A percentile compares a stretch with the other conserved stretches of the same genome.
Evolutionary conservation across 768 basidiomycete genomes (phyloP).

Genomic region (Trametes cingulata): DNA sequence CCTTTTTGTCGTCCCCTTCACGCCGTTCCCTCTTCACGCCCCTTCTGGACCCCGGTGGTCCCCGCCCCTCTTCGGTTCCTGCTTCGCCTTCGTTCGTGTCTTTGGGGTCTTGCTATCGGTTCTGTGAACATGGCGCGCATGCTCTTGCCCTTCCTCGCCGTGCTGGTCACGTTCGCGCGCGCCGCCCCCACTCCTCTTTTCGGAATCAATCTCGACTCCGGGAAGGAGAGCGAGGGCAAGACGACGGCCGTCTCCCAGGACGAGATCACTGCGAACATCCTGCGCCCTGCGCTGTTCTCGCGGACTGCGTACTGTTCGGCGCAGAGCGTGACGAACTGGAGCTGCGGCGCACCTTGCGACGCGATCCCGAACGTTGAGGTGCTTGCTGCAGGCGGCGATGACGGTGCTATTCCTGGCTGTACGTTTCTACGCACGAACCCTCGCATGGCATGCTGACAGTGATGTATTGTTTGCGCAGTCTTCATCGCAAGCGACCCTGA

Average conservation of each 20-base stretch:
- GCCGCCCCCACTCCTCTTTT: slow-evolving; percentile 24
- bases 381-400: slow-evolving; percentile 28
- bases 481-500: slow-evolving; percentile 37
- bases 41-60: slow-evolving; percentile 25
- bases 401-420: slow-evolving; percentile 24
- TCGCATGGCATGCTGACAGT: neutral
- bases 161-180: slow-evolving; percentile 16
- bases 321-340: slow-evolving; percentile 20
- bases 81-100: neutral
- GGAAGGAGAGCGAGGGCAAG: slow-evolving; percentile 8
- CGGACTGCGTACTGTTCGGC: slow-evolving; percentile 31
- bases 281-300: slow-evolving; percentile 28
- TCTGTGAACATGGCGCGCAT: slow-evolving; percentile 12
- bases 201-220: slow-evolving; percentile 23
- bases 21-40: neutral
- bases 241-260: slow-evolving; percentile 23
- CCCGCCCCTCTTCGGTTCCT: neutral
- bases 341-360: slow-evolving; percentile 31
- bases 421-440: neutral
- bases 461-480: slow-evolving; percentile 14
- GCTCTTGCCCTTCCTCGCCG: slow-evolving; percentile 13
- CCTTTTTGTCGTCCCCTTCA: neutral
- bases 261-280: slow-evolving; percentile 19
- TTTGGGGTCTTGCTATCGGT: neutral
- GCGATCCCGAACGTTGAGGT: slow-evolving; percentile 26